Evolutionary conservation across 495 filamentous ascomycete species (phyloP), one percentile per base, ranked within the genome.

Genomic region (Trichoderma gamsii): DNA sequence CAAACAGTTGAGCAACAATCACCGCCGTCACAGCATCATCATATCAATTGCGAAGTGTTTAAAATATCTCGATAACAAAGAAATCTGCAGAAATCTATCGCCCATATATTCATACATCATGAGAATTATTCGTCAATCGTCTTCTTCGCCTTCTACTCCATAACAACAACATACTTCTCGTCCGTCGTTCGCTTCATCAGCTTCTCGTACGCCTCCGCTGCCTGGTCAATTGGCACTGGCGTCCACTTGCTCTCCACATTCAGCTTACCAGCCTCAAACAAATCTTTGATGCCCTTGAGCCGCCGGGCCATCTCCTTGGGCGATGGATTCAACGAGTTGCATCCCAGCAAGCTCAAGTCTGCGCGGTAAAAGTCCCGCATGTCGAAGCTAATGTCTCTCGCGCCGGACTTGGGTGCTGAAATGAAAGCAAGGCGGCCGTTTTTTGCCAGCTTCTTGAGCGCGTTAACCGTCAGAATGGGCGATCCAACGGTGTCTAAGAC

Each of bases 311-410:
- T 61, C 12, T 61, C 56, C 56, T 27, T 32, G 11, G 56, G 23
- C 27, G 56, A 61, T 12, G 56, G 56, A 25, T 61, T 61, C 27
- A 61, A 13, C 27, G 56, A 61, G 25, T 61, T 61, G 56, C 56
- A 61, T 12, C 56, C 56, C 9, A 61, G 27, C 13, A 61, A 25
- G n/a, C 56, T 61, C 56, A 27, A 61, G 11, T 61, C 56, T 0
- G 56, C 9, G 27, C 56, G 56, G 56, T 61, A 61, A 61, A 61
- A 61, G 56, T 61, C 56, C 9, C 56, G 56, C 56, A 61, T 61
- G 25, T 61, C 56, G 27, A 61, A 16, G 56, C 3, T 61, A 7
- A 61, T 29, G 12, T 61, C 56, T 32, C 56, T 23, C 13, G 23
- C 8, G 56, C 56, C 56, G 12, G 56, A 29, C 27, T 61, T 61